A percentile compares a stretch with the other conserved stretches of the same genome.
phyloP scores from a whole-genome alignment of 345 rosid genomes.

The Corchorus capsularis region DNA sequence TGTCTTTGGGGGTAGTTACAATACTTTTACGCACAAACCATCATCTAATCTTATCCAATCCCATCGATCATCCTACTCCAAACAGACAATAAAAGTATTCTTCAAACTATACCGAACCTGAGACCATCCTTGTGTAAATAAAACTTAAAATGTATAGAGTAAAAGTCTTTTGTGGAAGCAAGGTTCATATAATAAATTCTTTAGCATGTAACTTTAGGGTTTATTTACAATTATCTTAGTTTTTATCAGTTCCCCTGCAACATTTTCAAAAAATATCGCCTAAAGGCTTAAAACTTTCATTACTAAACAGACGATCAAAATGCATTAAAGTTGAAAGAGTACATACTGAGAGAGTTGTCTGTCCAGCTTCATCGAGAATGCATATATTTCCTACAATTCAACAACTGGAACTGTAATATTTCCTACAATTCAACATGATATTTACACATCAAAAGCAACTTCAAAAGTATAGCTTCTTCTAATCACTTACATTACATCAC shows the following conservation, averaged over 20 bases:
- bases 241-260: background rate
- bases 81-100: background rate
- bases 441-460: slow-evolving; percentile 5
- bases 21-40: too few species aligned
- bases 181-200: background rate
- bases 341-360: slow-evolving; percentile 87
- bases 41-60: too few species aligned
- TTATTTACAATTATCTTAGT: background rate
- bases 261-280: background rate
- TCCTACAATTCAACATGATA: slow-evolving; percentile 4
- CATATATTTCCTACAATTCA: slow-evolving; percentile 89
- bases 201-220: background rate
- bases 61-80: too few species aligned
- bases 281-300: background rate
- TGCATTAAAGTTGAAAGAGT: slow-evolving; percentile 22
- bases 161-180: background rate
- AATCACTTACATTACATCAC: background rate
- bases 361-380: slow-evolving; percentile 99
- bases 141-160: background rate
- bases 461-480: background rate
- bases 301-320: slow-evolving; percentile 17
- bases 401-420: background rate
- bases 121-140: background rate
- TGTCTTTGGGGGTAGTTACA: too few species aligned
- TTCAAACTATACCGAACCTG: background rate